Conservation (phyloP, 106 monocot genomes). For the Vanilla planifolia region DNA sequence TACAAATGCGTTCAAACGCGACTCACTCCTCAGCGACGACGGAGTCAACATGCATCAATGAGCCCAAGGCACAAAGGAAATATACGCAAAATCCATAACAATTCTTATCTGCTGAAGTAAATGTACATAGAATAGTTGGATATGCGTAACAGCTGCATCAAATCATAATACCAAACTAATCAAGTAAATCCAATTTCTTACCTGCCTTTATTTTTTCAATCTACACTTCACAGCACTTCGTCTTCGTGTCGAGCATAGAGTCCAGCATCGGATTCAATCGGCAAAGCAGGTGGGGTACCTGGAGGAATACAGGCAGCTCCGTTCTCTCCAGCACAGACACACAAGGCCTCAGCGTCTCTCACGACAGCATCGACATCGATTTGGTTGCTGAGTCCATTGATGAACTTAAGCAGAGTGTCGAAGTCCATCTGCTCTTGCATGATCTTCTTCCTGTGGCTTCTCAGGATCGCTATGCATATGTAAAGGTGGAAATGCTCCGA, state of each 20-base stretch:
- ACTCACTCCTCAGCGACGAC: no score
- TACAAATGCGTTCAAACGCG: no score
- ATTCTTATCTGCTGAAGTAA: no score
- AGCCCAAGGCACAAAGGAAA: no score
- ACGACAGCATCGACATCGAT: constrained; percentile 60
- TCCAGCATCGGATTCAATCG: constrained; percentile 39
- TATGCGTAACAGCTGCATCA: no score
- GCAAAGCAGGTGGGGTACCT: constrained; percentile 84
- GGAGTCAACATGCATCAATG: no score
- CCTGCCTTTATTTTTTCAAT: no score
- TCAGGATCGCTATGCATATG: constrained; percentile 80
- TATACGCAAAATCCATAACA: no score
- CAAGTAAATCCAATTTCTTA: no score
- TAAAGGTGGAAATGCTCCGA: constrained; percentile 96
- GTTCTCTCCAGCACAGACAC: constrained; percentile 72
- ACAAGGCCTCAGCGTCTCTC: constrained; percentile 83
- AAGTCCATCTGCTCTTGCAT: constrained; percentile 93
- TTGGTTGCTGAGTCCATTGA: constrained; percentile 81
- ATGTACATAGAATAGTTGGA: no score
- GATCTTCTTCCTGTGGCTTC: constrained; percentile 53
- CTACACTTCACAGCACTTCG: constrained; percentile 7
- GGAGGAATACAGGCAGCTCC: constrained; percentile 88
- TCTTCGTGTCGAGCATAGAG: constrained; percentile 59
- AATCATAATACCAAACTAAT: no score
- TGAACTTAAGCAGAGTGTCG: constrained; percentile 89